These are phyloP conservation scores for Gentiana dahurica DNA, from an alignment of 257 asterid genomes.

Conservation along the genomic window DNA sequence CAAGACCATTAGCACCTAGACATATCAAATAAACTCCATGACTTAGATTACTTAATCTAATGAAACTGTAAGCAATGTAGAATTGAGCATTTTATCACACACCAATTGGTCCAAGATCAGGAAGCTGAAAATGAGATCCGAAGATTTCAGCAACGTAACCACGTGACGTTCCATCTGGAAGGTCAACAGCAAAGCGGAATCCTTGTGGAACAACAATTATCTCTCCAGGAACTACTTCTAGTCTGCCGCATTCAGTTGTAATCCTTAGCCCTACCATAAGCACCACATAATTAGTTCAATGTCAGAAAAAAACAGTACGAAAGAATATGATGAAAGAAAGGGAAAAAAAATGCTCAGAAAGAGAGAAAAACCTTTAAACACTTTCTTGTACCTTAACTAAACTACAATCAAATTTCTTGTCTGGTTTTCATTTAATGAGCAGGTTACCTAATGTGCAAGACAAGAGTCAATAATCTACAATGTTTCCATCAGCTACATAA, in stretches of 20 bases:
- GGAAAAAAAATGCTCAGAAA: background rate
- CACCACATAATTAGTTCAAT: constrained; percentile 3
- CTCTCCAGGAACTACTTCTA: constrained; percentile 81
- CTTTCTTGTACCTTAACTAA: too few relatives aligned
- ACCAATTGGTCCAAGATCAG: constrained; percentile 99
- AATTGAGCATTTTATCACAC: constrained; percentile 10
- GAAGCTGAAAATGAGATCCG: constrained; percentile 95
- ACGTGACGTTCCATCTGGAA: constrained; percentile 88
- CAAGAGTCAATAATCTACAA: too few relatives aligned
- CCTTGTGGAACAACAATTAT: constrained; percentile 83
- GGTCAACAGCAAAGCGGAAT: constrained; percentile 65
- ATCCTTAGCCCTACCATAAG: constrained; percentile 62
- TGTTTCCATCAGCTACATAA: too few relatives aligned
- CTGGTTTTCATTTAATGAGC: too few relatives aligned
- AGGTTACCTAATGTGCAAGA: too few relatives aligned
- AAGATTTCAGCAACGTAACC: constrained; percentile 90
- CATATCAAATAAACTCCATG: constrained; percentile 7
- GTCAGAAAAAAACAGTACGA: background rate
- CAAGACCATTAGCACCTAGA: constrained; percentile 95
- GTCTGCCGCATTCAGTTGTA: constrained; percentile 86
- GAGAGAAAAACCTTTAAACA: too few relatives aligned
- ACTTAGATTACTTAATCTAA: background rate
- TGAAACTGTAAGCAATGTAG: background rate
- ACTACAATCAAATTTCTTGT: too few relatives aligned
- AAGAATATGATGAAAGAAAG: background rate